phyloP scores from a whole-genome alignment of 768 basidiomycete genomes.

The Amanita subjunquillea region DNA sequence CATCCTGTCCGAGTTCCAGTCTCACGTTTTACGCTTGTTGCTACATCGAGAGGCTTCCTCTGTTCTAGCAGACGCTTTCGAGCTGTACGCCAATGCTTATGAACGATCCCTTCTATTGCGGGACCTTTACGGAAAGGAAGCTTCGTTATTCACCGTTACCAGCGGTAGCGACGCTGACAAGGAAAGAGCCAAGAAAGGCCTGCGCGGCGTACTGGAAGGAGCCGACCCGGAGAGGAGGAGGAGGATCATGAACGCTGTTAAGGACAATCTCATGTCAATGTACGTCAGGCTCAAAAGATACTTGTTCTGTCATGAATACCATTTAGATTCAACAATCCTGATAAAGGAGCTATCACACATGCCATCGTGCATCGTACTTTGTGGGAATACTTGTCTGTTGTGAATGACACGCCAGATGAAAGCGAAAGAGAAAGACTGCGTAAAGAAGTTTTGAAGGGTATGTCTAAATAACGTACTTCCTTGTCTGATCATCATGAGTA shows the following conservation, averaged over 20 bases:
- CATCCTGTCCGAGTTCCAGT: conserved; percentile 74
- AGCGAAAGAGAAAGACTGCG: conserved; percentile 64
- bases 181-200: conserved; percentile 53
- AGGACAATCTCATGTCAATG: conserved; percentile 70
- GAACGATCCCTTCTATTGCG: conserved; percentile 73
- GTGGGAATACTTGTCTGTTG: conserved; percentile 72
- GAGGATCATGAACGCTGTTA: conserved; percentile 57
- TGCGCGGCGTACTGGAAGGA: conserved; percentile 58
- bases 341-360: conserved; percentile 83
- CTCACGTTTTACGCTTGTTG: conserved; percentile 64
- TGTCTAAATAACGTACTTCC: conserved; percentile 7
- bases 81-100: conserved; percentile 77
- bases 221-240: conserved; percentile 53
- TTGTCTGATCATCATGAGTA: background rate
- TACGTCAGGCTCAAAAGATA: conserved; percentile 22
- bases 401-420: conserved; percentile 48
- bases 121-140: conserved; percentile 90
- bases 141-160: conserved; percentile 48
- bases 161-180: conserved; percentile 51
- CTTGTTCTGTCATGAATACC: background rate
- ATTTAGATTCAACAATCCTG: conserved; percentile 78
- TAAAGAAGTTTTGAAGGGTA: conserved; percentile 78
- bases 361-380: conserved; percentile 81
- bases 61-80: conserved; percentile 82
- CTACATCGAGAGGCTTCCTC: conserved; percentile 78